Percentiles rank a stretch among this genome's conserved stretches.
Evolutionary conservation across 73 alveolate genomes (phyloP).

Genomic region (Paramecium tetraurelia): DNA sequence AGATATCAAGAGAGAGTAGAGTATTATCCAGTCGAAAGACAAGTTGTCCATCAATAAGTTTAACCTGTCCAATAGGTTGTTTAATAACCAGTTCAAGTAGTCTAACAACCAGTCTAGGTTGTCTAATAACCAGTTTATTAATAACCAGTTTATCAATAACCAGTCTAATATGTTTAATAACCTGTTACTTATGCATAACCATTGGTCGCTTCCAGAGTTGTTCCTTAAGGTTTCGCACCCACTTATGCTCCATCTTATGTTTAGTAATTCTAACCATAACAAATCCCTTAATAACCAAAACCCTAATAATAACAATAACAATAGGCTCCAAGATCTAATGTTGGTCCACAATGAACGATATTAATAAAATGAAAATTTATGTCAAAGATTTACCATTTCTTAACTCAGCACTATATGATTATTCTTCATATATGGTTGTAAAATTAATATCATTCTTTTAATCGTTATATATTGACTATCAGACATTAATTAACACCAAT

Average conservation of each 20-base stretch:
- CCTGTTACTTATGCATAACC: constrained; percentile 10
- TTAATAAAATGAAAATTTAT: background rate
- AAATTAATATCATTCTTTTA: background rate
- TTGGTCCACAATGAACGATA: background rate
- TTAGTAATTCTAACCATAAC: background rate
- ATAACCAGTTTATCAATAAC: background rate
- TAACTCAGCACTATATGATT: background rate
- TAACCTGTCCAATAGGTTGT: constrained; percentile 38
- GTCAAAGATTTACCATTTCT: background rate
- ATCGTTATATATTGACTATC: background rate
- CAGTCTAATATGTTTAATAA: constrained; percentile 10
- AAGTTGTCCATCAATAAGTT: constrained; percentile 23
- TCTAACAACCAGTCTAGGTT: background rate
- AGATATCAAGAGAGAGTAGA: constrained; percentile 56
- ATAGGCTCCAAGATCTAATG: background rate
- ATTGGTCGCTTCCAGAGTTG: constrained; percentile 23
- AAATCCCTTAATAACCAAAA: background rate
- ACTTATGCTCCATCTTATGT: background rate
- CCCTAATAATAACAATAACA: background rate
- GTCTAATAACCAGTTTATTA: background rate
- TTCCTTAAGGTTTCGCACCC: background rate
- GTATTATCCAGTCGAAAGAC: constrained; percentile 49
- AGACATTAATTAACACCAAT: background rate
- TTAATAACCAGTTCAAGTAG: background rate
- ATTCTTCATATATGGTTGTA: background rate